Conservation (phyloP, 2,329 filamentous ascomycete genomes). For the Fusarium sarcochroum region DNA sequence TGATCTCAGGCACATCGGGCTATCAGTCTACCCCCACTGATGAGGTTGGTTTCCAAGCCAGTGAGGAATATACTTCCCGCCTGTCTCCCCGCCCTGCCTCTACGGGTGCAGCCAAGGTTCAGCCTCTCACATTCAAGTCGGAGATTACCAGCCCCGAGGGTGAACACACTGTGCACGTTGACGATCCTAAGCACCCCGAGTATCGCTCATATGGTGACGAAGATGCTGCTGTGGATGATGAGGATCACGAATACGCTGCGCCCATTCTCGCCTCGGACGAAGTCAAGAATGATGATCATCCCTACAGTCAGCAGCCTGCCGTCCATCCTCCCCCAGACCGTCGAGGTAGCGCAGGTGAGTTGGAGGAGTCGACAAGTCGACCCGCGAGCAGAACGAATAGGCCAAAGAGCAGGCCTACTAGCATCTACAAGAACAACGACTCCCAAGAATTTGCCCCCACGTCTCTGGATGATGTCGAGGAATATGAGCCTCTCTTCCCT, state of each 20-base stretch:
- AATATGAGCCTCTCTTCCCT: conserved; percentile 95
- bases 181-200: conserved; percentile 66
- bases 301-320: conserved; percentile 81
- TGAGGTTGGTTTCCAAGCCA: conserved; percentile 89
- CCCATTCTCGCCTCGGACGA: conserved; percentile 94
- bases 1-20: conserved; percentile 72
- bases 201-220: conserved; percentile 56
- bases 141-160: conserved; percentile 60
- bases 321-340: conserved; percentile 81
- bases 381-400: conserved; percentile 64
- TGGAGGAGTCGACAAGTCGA: conserved; percentile 71
- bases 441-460: conserved; percentile 71
- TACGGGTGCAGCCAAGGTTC: conserved; percentile 46
- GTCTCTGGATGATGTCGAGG: conserved; percentile 87
- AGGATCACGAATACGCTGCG: conserved; percentile 74
- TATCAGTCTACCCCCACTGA: conserved; percentile 85
- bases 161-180: conserved; percentile 79
- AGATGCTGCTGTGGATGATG: conserved; percentile 66
- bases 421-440: conserved; percentile 70
- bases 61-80: conserved; percentile 85
- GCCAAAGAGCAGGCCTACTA: conserved; percentile 62
- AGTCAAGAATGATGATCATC: conserved; percentile 78
- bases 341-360: conserved; percentile 70
- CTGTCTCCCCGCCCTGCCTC: conserved; percentile 73
- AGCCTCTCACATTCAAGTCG: conserved; percentile 47